phyloP scores from a whole-genome alignment of 2,329 filamentous ascomycete genomes.

The Fusarium sp. region DNA sequence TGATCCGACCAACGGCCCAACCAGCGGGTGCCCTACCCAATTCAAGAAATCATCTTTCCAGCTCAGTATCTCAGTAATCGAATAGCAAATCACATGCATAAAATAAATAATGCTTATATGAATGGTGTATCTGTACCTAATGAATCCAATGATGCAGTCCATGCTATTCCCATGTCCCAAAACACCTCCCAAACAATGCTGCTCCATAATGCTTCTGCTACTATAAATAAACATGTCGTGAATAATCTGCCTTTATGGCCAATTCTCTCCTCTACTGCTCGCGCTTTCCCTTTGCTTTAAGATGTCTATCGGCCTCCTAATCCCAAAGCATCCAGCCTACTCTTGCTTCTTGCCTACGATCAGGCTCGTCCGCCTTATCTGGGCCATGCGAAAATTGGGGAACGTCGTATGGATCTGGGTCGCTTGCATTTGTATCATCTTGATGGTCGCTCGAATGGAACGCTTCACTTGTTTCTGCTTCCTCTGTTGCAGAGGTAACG shows the following conservation, averaged over 20 bases:
- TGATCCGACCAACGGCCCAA: not conserved
- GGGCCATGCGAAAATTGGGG: conserved; percentile 18
- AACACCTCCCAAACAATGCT: conserved; percentile 9
- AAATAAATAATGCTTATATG: conserved; percentile 4
- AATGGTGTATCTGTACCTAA: conserved; percentile 14
- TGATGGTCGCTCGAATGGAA: conserved; percentile 52
- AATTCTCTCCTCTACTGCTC: not conserved
- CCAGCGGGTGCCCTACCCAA: too few relatives aligned
- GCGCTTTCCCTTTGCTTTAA: not conserved
- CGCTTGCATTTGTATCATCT: conserved; percentile 54
- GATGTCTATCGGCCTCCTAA: conserved; percentile 2
- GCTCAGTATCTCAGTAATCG: not conserved
- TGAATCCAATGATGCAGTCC: conserved; percentile 1
- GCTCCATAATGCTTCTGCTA: not conserved
- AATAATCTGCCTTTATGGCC: not conserved
- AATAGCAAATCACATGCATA: accelerated
- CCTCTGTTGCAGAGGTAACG: conserved; percentile 47
- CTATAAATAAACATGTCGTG: not conserved
- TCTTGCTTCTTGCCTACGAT: conserved; percentile 25
- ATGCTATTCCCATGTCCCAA: conserved; percentile 3
- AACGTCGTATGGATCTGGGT: conserved; percentile 50
- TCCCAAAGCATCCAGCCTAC: conserved; percentile 47
- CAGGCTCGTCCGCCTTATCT: conserved; percentile 16
- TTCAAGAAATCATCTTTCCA: too few relatives aligned
- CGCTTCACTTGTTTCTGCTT: conserved; percentile 52